phyloP scores from a whole-genome alignment of 2,329 filamentous ascomycete genomes.

The Trichoderma sp. region DNA sequence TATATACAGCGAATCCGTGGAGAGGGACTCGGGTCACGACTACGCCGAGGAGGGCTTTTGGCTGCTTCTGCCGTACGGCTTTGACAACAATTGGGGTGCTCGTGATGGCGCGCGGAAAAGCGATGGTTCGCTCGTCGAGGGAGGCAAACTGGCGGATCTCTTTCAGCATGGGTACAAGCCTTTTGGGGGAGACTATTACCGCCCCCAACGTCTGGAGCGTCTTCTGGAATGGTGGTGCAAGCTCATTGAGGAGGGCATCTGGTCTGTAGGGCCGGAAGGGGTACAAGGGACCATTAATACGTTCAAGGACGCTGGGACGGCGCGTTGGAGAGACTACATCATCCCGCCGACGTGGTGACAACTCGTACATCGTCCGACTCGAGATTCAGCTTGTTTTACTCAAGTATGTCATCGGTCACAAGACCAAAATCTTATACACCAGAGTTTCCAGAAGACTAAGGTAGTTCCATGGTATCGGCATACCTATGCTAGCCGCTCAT shows the following conservation, averaged over 20 bases:
- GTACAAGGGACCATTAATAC: slow-evolving; percentile 26
- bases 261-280: slow-evolving; percentile 28
- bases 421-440: no score
- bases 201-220: slow-evolving; percentile 31
- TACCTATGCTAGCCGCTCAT: no score
- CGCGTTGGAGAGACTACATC: slow-evolving; percentile 23
- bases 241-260: slow-evolving; percentile 25
- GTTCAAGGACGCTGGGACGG: slow-evolving; percentile 26
- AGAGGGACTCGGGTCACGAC: not conserved
- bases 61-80: slow-evolving; percentile 1
- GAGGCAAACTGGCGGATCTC: slow-evolving; percentile 33
- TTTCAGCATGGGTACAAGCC: slow-evolving; percentile 42
- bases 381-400: no score
- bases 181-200: slow-evolving; percentile 38
- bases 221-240: slow-evolving; percentile 25
- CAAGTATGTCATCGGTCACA: no score
- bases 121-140: slow-evolving; percentile 9
- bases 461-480: no score
- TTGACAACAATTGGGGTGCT: not conserved
- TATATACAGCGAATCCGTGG: slow-evolving; percentile 6
- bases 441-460: no score
- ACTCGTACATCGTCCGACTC: no score
- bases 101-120: slow-evolving; percentile 5
- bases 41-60: slow-evolving; percentile 16
- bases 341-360: slow-evolving; percentile 30